Percentiles rank a stretch among this genome's conserved stretches.
Evolutionary conservation across 2,329 filamentous ascomycete genomes (phyloP).

Genomic region (Neofusicoccum umdonicola): DNA sequence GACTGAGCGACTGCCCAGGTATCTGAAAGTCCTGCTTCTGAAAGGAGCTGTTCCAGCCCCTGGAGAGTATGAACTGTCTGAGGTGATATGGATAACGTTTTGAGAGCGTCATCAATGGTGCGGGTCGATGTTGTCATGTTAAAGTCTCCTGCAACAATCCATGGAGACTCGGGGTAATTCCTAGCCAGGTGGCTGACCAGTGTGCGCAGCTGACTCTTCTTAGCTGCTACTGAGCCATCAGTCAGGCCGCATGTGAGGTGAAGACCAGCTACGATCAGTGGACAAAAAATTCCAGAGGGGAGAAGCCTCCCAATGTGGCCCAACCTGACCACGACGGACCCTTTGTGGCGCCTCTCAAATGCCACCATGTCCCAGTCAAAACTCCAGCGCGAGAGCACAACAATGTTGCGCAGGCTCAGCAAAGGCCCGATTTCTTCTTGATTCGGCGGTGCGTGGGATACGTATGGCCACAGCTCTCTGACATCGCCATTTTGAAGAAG

Average conservation of each 20-base stretch:
- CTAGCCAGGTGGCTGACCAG: slow-evolving; percentile 48
- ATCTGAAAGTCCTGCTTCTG: slow-evolving; percentile 51
- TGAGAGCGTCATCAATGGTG: slow-evolving; percentile 54
- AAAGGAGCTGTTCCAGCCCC: slow-evolving; percentile 49
- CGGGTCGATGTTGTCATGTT: slow-evolving; percentile 61
- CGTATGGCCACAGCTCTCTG: slow-evolving; percentile 52
- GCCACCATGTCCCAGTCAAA: slow-evolving; percentile 58
- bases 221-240: slow-evolving; percentile 57
- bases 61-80: slow-evolving; percentile 46
- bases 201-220: slow-evolving; percentile 55
- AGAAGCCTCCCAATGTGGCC: slow-evolving; percentile 30
- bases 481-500: slow-evolving; percentile 51
- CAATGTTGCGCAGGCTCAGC: slow-evolving; percentile 59
- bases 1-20: slow-evolving; percentile 49
- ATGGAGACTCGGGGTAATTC: slow-evolving; percentile 46
- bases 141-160: slow-evolving; percentile 63
- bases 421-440: slow-evolving; percentile 55
- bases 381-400: slow-evolving; percentile 56
- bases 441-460: slow-evolving; percentile 57
- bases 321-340: slow-evolving; percentile 52
- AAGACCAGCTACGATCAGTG: slow-evolving; percentile 55
- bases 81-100: slow-evolving; percentile 53
- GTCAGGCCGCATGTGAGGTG: slow-evolving; percentile 63
- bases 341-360: slow-evolving; percentile 58
- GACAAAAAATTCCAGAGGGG: slow-evolving; percentile 29